Percentiles rank a stretch among this genome's conserved stretches.
Conservation (phyloP, 148 eudicot species). For the Fagopyrum homotropicum region DNA sequence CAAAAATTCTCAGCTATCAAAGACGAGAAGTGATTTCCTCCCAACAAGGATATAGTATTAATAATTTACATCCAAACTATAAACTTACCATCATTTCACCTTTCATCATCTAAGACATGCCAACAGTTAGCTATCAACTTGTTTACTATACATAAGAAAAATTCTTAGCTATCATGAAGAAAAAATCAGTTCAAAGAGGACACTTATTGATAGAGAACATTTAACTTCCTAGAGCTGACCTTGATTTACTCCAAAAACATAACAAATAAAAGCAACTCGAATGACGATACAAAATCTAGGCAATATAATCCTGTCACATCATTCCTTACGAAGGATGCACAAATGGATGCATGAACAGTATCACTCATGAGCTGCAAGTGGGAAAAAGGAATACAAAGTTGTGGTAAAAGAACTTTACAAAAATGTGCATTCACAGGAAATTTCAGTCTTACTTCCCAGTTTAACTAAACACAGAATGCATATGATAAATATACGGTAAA, state of each 20-base stretch:
- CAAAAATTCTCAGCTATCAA: too few species aligned
- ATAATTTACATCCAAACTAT: background rate
- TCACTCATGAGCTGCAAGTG: background rate
- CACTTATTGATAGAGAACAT: background rate
- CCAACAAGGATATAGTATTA: too few species aligned
- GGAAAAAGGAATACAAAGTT: background rate
- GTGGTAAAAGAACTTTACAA: background rate
- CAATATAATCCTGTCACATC: background rate
- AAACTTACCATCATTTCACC: background rate
- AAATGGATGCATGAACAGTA: background rate
- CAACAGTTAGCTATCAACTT: background rate
- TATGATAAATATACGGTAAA: background rate
- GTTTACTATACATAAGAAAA: too few species aligned
- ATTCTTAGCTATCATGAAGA: too few species aligned
- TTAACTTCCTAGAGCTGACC: background rate
- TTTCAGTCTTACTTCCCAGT: background rate
- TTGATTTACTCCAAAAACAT: background rate
- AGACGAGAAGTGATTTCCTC: too few species aligned
- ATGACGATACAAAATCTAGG: background rate
- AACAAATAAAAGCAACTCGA: background rate
- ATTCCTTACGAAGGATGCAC: background rate
- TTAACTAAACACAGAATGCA: background rate
- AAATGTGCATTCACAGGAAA: background rate
- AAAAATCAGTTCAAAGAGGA: background rate
- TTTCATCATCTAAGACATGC: background rate